These are phyloP conservation scores for Malania oleifera DNA, from an alignment of 164 flowering plant genomes.

Conservation along the genomic window DNA sequence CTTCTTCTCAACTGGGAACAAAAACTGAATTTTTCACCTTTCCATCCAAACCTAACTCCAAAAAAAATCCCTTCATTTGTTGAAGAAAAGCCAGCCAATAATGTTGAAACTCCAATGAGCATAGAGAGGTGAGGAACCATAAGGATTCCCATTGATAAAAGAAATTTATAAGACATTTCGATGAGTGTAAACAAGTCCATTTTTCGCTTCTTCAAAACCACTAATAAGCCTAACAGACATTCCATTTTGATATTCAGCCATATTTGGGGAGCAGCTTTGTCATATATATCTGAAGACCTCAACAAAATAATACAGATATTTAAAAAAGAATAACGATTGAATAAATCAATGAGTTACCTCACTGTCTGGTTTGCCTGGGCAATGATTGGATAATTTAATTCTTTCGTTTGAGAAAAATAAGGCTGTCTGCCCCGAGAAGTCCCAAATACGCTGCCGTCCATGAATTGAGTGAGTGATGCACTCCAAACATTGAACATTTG, in stretches of 20 bases:
- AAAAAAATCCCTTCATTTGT: no score
- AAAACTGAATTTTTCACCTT: no score
- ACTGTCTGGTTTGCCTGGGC: slow-evolving; percentile 28
- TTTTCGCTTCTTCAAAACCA: no score
- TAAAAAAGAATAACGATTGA: not conserved
- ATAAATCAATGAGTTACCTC: slow-evolving; percentile 32
- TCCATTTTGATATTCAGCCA: not conserved
- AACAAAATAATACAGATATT: not conserved
- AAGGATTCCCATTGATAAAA: no score
- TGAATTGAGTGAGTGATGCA: slow-evolving; percentile 9
- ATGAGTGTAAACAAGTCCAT: no score
- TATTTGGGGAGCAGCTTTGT: not conserved
- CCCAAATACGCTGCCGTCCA: slow-evolving; percentile 62
- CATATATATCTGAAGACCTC: not conserved
- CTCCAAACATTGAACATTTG: not conserved
- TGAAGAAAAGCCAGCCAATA: no score
- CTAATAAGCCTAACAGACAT: no score
- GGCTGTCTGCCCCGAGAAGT: slow-evolving; percentile 58
- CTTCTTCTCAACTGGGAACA: no score
- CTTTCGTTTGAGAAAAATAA: slow-evolving; percentile 31
- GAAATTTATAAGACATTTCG: no score
- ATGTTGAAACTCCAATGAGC: no score
- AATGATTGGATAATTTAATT: slow-evolving; percentile 22
- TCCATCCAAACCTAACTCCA: no score
- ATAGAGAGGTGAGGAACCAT: no score